A percentile compares a stretch with the other conserved stretches of the same genome.
These are phyloP conservation scores for Jimgerdemannia flammicorona DNA, from an alignment of 192 early-diverging fungal species.

Conservation along the genomic window DNA sequence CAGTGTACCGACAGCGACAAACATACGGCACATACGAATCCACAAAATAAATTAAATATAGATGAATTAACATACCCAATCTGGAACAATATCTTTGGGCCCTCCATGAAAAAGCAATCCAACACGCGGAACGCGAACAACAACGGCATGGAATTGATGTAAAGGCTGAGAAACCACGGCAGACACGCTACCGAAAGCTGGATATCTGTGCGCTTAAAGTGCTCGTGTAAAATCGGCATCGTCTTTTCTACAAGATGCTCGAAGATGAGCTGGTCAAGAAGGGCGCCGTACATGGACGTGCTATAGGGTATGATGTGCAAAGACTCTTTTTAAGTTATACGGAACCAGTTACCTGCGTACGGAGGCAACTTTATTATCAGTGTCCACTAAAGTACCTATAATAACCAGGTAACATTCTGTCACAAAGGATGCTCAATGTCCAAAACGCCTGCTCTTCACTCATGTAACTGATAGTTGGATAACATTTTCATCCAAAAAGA, in stretches of 20 bases:
- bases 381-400: slow-evolving; percentile 49
- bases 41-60: neutral
- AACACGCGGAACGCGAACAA: slow-evolving; percentile 83
- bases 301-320: slow-evolving; percentile 30
- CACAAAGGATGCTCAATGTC: slow-evolving; percentile 86
- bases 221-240: slow-evolving; percentile 85
- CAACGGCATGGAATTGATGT: slow-evolving; percentile 95
- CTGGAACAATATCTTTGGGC: slow-evolving; percentile 94
- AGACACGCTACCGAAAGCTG: slow-evolving; percentile 96
- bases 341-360: neutral
- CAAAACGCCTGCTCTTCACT: slow-evolving; percentile 98
- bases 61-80: slow-evolving; percentile 53
- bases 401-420: slow-evolving; percentile 90
- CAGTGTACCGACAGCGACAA: neutral
- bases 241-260: slow-evolving; percentile 83
- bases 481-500: neutral
- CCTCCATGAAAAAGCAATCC: slow-evolving; percentile 98
- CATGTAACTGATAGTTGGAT: slow-evolving; percentile 52
- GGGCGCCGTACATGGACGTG: slow-evolving; percentile 97
- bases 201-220: slow-evolving; percentile 85
- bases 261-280: slow-evolving; percentile 94
- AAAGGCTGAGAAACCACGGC: slow-evolving; percentile 97
- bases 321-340: neutral
- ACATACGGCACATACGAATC: neutral
- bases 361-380: no score